phyloP scores from a whole-genome alignment of 257 asterid genomes.

The Primulina eburnea region DNA sequence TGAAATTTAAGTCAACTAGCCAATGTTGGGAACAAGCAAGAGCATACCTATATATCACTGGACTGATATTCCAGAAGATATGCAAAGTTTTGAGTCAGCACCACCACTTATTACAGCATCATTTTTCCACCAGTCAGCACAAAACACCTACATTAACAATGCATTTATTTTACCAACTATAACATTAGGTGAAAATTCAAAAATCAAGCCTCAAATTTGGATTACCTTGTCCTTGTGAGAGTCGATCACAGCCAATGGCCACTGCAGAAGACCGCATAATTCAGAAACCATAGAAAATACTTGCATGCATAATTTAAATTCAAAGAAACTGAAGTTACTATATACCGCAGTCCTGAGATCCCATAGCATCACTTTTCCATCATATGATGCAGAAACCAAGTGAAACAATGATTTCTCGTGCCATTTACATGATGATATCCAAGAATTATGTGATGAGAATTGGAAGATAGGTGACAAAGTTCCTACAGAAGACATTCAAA shows the following conservation, averaged over 20 bases:
- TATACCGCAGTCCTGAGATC: constrained; percentile 92
- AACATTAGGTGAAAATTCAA: background rate
- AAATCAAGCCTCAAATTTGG: constrained; percentile 13
- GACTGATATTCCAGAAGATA: constrained; percentile 67
- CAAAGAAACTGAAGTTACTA: constrained; percentile 18
- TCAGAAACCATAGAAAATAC: constrained; percentile 20
- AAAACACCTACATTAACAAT: constrained; percentile 57
- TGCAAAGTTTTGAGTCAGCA: constrained; percentile 77
- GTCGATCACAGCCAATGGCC: constrained; percentile 78
- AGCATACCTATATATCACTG: constrained; percentile 40
- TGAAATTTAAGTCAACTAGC: background rate
- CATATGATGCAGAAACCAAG: constrained; percentile 85
- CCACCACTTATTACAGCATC: constrained; percentile 85
- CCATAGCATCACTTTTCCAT: constrained; percentile 97
- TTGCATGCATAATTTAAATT: constrained; percentile 4
- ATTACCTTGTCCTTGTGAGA: constrained; percentile 86
- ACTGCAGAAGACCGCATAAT: constrained; percentile 49
- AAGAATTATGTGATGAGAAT: constrained; percentile 78
- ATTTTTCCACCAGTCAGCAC: constrained; percentile 92
- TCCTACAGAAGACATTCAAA: constrained; percentile 41
- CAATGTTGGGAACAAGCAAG: constrained; percentile 2
- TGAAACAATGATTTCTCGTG: constrained; percentile 84
- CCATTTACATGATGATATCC: constrained; percentile 99
- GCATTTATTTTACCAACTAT: constrained; percentile 18
- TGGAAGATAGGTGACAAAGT: constrained; percentile 73